Percentiles rank a stretch among this genome's conserved stretches.
Evolutionary conservation across 2,329 filamentous ascomycete species (phyloP).

Genomic region (Aureobasidium uvarum): DNA sequence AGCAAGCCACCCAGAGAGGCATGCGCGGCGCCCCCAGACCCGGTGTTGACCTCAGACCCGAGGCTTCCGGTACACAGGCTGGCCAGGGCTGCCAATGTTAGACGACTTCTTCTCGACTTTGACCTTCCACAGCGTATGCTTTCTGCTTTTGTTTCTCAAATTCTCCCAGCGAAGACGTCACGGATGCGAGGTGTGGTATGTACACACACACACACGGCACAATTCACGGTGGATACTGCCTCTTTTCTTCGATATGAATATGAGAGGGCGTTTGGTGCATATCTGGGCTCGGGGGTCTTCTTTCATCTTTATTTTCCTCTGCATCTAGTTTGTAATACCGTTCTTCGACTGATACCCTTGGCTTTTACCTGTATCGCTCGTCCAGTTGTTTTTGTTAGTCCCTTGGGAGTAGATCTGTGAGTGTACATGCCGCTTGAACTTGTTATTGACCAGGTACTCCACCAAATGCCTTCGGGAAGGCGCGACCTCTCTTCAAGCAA

Average conservation of each 20-base stretch:
- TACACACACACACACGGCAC: conserved; percentile 7
- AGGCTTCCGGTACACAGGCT: conserved; percentile 58
- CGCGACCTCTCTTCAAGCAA: neutral
- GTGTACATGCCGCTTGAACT: neutral
- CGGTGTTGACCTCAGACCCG: conserved; percentile 65
- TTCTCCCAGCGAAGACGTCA: conserved; percentile 17
- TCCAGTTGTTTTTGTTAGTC: neutral
- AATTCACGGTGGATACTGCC: conserved; percentile 18
- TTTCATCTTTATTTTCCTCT: conserved; percentile 20
- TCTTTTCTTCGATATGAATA: conserved; percentile 25
- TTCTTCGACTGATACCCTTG: conserved; percentile 20
- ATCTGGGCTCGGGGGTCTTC: conserved; percentile 20
- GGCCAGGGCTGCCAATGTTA: conserved; percentile 65
- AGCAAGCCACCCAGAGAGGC: conserved; percentile 91
- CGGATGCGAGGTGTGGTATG: conserved; percentile 9
- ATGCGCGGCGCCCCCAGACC: conserved; percentile 62
- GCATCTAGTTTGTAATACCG: conserved; percentile 27
- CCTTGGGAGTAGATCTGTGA: neutral
- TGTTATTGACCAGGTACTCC: neutral
- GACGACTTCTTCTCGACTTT: conserved; percentile 29
- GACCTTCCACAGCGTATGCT: conserved; percentile 4
- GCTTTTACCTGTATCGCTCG: neutral
- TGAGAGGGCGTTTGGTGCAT: conserved; percentile 27
- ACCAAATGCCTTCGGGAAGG: neutral
- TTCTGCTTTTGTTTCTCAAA: conserved; percentile 13